A percentile compares a stretch with the other conserved stretches of the same genome.
Conservation (phyloP, 2,329 filamentous ascomycete species). For the Verticillium nubilum region DNA sequence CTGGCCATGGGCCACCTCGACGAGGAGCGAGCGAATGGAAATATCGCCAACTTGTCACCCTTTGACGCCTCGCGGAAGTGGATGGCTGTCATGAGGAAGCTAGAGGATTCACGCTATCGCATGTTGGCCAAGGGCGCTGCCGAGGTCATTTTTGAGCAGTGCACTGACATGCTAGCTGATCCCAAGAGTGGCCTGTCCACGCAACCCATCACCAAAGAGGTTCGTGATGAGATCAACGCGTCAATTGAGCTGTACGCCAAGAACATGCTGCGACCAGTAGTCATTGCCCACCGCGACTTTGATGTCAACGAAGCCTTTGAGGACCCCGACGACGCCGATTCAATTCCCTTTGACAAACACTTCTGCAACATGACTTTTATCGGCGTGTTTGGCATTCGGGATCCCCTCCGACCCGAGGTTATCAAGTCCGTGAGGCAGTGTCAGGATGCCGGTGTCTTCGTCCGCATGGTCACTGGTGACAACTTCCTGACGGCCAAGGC, state of each 20-base stretch:
- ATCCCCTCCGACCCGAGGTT: slow-evolving; percentile 39
- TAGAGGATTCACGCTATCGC: slow-evolving; percentile 39
- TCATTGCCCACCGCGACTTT: slow-evolving; percentile 61
- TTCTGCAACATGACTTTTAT: slow-evolving; percentile 38
- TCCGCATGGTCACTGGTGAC: slow-evolving; percentile 44
- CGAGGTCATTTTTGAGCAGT: slow-evolving; percentile 46
- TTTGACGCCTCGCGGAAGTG: slow-evolving; percentile 51
- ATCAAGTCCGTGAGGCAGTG: slow-evolving; percentile 32
- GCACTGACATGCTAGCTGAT: slow-evolving; percentile 36
- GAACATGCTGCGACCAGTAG: slow-evolving; percentile 62
- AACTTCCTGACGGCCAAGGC: slow-evolving; percentile 63
- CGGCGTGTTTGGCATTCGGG: slow-evolving; percentile 46
- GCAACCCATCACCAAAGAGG: slow-evolving; percentile 22
- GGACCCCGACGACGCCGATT: slow-evolving; percentile 7
- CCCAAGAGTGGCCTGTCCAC: slow-evolving; percentile 28
- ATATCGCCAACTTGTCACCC: slow-evolving; percentile 42
- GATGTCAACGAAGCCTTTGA: slow-evolving; percentile 25
- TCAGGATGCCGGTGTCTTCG: slow-evolving; percentile 36
- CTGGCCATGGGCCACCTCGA: slow-evolving; percentile 38
- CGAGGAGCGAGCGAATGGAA: slow-evolving; percentile 39
- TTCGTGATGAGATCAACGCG: slow-evolving; percentile 23
- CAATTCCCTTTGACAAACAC: slow-evolving; percentile 9
- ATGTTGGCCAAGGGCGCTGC: slow-evolving; percentile 53
- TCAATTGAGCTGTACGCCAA: slow-evolving; percentile 51
- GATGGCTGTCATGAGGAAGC: slow-evolving; percentile 49